Evolutionary conservation across 1,284 basidiomycete species (phyloP).

Genomic region (Cryptococcus sp.): DNA sequence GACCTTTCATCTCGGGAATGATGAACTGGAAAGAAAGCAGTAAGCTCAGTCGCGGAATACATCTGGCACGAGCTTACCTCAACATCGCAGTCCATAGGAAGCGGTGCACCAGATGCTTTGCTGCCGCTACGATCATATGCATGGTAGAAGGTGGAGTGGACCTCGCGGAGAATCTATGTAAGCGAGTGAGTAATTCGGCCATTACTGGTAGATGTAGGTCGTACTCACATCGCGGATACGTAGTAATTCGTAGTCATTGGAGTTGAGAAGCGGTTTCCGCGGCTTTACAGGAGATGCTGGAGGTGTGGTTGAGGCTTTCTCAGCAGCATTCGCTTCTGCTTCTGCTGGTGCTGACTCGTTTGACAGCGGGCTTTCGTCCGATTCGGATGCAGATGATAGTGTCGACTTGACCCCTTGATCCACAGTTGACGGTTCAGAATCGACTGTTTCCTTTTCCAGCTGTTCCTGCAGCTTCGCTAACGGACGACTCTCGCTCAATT

Average conservation of each 20-base stretch:
- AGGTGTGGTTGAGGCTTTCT: conserved; percentile 13
- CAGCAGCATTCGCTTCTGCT: conserved; percentile 2
- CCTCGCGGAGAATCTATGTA: conserved; percentile 18
- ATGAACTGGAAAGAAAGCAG: conserved; percentile 61
- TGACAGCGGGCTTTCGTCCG: not conserved
- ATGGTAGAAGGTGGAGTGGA: conserved; percentile 16
- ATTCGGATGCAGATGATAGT: not conserved
- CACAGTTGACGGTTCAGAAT: not conserved
- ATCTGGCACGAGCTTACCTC: conserved; percentile 56
- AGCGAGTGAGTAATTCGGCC: conserved; percentile 1
- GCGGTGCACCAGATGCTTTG: conserved; percentile 8
- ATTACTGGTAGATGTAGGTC: conserved; percentile 5
- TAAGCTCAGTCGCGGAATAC: not conserved
- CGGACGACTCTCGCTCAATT: conserved; percentile 81
- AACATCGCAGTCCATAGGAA: conserved; percentile 59
- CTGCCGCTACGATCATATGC: conserved; percentile 9
- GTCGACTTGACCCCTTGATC: not conserved
- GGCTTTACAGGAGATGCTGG: conserved; percentile 7
- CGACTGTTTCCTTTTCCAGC: conserved; percentile 55
- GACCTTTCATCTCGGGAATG: conserved; percentile 74
- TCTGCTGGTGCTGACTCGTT: not conserved
- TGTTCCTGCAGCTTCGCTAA: conserved; percentile 85
- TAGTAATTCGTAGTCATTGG: conserved; percentile 81
- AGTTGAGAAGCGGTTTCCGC: conserved; percentile 67
- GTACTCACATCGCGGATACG: conserved; percentile 61